A percentile compares a stretch with the other conserved stretches of the same genome.
phyloP scores from a whole-genome alignment of 2,329 filamentous ascomycete species.

The Ciborinia camelliae region DNA sequence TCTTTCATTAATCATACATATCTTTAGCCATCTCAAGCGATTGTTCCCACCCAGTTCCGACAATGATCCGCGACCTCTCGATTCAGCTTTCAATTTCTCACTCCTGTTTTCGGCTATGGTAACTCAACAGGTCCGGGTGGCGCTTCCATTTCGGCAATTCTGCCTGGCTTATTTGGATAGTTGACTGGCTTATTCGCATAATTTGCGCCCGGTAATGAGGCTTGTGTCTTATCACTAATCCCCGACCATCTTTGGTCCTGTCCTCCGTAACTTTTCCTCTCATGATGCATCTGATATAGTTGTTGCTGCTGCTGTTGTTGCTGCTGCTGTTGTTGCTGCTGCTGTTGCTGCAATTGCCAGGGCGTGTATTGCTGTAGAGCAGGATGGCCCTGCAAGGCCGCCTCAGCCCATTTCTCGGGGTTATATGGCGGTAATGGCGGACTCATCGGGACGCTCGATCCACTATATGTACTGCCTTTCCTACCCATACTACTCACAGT shows the following conservation, averaged over 20 bases:
- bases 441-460: not conserved
- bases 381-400: not conserved
- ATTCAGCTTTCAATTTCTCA: not conserved
- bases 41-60: not conserved
- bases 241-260: conserved; percentile 7
- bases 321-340: not conserved
- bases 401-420: conserved; percentile 14
- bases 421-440: conserved; percentile 16
- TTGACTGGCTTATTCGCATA: conserved; percentile 6
- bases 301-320: not conserved
- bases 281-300: not conserved
- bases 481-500: conserved; percentile 2
- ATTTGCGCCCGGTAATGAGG: not conserved
- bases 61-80: not conserved
- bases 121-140: conserved; percentile 8
- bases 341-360: conserved; percentile 4
- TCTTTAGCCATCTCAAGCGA: not conserved
- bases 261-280: conserved; percentile 9
- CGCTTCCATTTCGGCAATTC: conserved; percentile 16
- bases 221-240: conserved; percentile 6
- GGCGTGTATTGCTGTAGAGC: not conserved
- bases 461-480: conserved; percentile 12
- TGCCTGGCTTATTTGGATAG: not conserved
- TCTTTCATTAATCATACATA: no score
- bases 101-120: not conserved